Conservation (phyloP, 2,329 filamentous ascomycete genomes). For the Leptoxyphium fumago region DNA sequence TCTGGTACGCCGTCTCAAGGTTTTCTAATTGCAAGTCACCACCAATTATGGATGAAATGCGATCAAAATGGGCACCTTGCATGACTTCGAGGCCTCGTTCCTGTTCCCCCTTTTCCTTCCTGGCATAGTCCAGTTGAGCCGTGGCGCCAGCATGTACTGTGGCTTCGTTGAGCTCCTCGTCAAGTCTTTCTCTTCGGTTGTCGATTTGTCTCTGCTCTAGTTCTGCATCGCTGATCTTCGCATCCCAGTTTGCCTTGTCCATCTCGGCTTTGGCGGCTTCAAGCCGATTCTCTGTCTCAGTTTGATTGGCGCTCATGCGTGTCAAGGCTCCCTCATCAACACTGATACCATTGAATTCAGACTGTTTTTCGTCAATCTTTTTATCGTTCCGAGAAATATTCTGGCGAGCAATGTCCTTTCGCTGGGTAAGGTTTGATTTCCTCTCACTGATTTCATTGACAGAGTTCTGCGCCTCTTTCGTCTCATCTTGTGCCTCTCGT, state of each 20-base stretch:
- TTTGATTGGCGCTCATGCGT: conserved; percentile 57
- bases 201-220: conserved; percentile 54
- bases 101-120: conserved; percentile 62
- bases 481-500: conserved; percentile 57
- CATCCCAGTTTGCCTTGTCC: conserved; percentile 52
- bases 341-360: conserved; percentile 54
- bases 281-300: conserved; percentile 52
- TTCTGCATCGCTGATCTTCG: conserved; percentile 52
- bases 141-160: conserved; percentile 69
- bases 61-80: conserved; percentile 56
- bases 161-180: conserved; percentile 68
- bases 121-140: conserved; percentile 69
- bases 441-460: conserved; percentile 62
- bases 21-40: conserved; percentile 52
- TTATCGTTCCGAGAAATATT: conserved; percentile 61
- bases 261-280: conserved; percentile 48
- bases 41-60: conserved; percentile 51
- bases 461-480: conserved; percentile 54
- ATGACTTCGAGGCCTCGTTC: conserved; percentile 65
- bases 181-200: conserved; percentile 54
- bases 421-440: conserved; percentile 57
- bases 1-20: conserved; percentile 58
- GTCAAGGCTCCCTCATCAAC: conserved; percentile 77
- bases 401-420: conserved; percentile 57
- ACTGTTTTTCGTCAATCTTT: conserved; percentile 51